Evolutionary conservation across 2,329 filamentous ascomycete genomes (phyloP), one percentile per base, ranked within the genome.

Genomic region (Hypoxylon rubiginosum): DNA sequence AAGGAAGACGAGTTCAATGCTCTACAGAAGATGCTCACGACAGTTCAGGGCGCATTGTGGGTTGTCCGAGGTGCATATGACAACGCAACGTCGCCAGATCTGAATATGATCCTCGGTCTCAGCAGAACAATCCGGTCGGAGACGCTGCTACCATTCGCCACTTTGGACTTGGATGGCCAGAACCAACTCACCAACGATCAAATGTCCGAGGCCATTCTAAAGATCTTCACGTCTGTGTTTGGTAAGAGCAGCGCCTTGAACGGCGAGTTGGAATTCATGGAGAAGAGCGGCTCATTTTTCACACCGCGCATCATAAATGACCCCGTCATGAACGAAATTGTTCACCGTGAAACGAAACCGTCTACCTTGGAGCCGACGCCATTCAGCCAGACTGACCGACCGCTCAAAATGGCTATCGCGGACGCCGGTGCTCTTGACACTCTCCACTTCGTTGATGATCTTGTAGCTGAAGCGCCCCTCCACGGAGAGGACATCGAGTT

Each of bases 241-340:
- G 75, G 77, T 3, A 71, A 74, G 10, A 64, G 53, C 1, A 73
- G 75, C 0, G 73, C 77, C 2, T 62, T 74, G 5, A 77, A 76
- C 13, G 76, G 75, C 13, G 81, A 83, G 68, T 75, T 83, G 54
- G 82, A 83, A 66, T 83, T 82, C 69, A 79, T 78, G 72, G 80
- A 82, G 71, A 75, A 79, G 17, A 67, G 60, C 0, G 80, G 80
- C 15, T 68, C 71, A 0, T 78, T 83, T 68, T 79, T 80, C 64
- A 82, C 80, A 0, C 80, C 75, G 4, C 78, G 76, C 19, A 79
- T 81, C 28, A 75, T 81, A 7, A 77, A 81, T 50, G 81, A 83
- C 62, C 69, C 71, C 0, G 76, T 78, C 11, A 80, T 81, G 74
- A 80, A 83, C 68, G 79, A 80, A 19, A 76, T 80, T 10, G 80